Evolutionary conservation across 805 yeast species (phyloP), one percentile per base, ranked within the genome.

Genomic region (Clavispora asparagi): DNA sequence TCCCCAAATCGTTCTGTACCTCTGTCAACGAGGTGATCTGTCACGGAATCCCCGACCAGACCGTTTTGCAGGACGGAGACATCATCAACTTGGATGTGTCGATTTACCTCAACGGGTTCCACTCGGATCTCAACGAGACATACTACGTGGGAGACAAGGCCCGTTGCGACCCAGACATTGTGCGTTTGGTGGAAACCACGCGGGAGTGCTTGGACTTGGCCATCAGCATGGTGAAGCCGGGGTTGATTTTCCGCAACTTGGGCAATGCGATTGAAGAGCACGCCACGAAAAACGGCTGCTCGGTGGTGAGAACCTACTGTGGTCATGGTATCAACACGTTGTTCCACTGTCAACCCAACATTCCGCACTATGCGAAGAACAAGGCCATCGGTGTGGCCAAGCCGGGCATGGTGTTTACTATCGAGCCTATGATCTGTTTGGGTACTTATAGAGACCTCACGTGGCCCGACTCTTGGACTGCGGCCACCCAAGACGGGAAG

Each of bases 401-500:
- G 64, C 92, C 96, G 19, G 99, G 99, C 19, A 87, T 91, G 85
- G 89, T 87, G 12, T 94, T 94, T 74, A 94, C 99, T 19, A 88
- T 94, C 47, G 99, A 94, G 69, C 99, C 99, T 40, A 94, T 94
- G 99, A 79, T 94, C 55, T 86, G 88, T 62, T 71, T 82, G 53
- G 99, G 99, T 8, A 71, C 85, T 0, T 85, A 79, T 71, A 79
- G 79, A 60, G 98, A 91, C 65, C 67, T 78, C 48, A 73, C 82
- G 46, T 94, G 99, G 99, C 99, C 99, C 3, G 99, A 94, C 65
- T 86, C 88, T 65, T 94, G 99, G 99, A 94, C 99, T 6, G 81
- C 95, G 1, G 79, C 81, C 14, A 94, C 99, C 14, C 82, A 82
- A 36, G 99, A 94, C 62, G 99, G 99, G 45, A 80, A 81, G 60